A percentile compares a stretch with the other conserved stretches of the same genome.
Conservation (phyloP, 2,329 filamentous ascomycete genomes). For the Beauveria caledonica region DNA sequence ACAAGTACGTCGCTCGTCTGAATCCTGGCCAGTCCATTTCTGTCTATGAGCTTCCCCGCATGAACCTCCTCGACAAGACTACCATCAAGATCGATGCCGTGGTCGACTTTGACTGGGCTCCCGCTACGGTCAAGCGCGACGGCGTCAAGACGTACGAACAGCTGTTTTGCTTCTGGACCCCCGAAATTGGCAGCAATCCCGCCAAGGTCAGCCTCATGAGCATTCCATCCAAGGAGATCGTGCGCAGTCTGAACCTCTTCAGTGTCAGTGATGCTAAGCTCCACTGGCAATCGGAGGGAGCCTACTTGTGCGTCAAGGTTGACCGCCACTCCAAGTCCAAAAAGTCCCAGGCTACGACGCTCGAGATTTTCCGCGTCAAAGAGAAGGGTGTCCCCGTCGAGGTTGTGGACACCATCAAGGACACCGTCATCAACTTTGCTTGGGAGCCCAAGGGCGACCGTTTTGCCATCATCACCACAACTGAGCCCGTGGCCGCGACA, state of each 20-base stretch:
- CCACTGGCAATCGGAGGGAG: slow-evolving; percentile 94
- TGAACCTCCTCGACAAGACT: slow-evolving; percentile 84
- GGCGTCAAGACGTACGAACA: slow-evolving; percentile 90
- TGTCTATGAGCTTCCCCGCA: slow-evolving; percentile 80
- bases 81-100: slow-evolving; percentile 95
- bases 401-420: slow-evolving; percentile 95
- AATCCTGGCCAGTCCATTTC: slow-evolving; percentile 83
- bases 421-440: slow-evolving; percentile 98
- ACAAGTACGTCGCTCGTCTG: slow-evolving; percentile 92
- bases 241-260: slow-evolving; percentile 93
- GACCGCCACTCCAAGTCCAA: slow-evolving; percentile 98
- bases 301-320: slow-evolving; percentile 96
- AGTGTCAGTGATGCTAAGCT: slow-evolving; percentile 96
- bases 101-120: slow-evolving; percentile 97
- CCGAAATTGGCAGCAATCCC: slow-evolving; percentile 94
- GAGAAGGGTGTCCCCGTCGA: slow-evolving; percentile 98
- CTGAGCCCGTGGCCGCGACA: slow-evolving; percentile 68
- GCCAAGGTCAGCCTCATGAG: slow-evolving; percentile 96
- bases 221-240: slow-evolving; percentile 87
- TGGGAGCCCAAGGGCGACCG: slow-evolving; percentile 98
- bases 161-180: slow-evolving; percentile 97
- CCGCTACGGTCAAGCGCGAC: slow-evolving; percentile 71
- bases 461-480: slow-evolving; percentile 93
- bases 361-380: slow-evolving; percentile 94
- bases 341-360: slow-evolving; percentile 92